These are phyloP conservation scores for Aspergillus eucalypticola DNA, from an alignment of 2,329 filamentous ascomycete genomes.

Conservation along the genomic window DNA sequence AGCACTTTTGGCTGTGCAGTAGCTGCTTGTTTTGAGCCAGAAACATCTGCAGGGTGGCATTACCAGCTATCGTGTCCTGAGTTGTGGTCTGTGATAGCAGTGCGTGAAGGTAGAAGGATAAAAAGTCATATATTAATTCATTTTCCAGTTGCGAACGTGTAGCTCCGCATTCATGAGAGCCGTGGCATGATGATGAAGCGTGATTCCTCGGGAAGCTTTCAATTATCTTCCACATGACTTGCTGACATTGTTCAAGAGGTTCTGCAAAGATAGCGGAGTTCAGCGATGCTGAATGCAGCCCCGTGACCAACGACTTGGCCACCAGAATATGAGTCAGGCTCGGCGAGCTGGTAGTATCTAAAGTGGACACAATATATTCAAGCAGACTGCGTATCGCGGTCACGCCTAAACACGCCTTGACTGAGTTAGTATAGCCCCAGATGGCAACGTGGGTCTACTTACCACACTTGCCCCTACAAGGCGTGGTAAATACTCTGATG, in stretches of 20 bases:
- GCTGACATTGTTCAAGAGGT: conserved; percentile 17
- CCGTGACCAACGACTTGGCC: conserved; percentile 25
- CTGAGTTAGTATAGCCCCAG: conserved; percentile 16
- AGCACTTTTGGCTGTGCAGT: conserved; percentile 13
- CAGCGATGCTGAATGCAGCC: conserved; percentile 22
- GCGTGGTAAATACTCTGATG: conserved; percentile 24
- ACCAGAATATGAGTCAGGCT: conserved; percentile 24
- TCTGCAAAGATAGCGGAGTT: conserved; percentile 12
- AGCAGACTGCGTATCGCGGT: conserved; percentile 25
- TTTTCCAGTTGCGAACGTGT: conserved; percentile 25
- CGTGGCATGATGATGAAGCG: conserved; percentile 22
- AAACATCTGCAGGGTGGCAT: conserved; percentile 23
- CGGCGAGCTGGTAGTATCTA: conserved; percentile 12
- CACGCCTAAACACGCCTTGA: conserved; percentile 23
- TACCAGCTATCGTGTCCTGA: conserved; percentile 6
- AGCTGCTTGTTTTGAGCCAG: conserved; percentile 13
- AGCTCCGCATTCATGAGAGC: conserved; percentile 21
- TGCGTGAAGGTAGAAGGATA: conserved; percentile 27
- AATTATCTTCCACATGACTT: conserved; percentile 20
- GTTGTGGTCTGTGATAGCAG: conserved; percentile 15
- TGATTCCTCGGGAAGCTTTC: conserved; percentile 24
- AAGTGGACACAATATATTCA: conserved; percentile 23
- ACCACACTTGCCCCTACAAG: conserved; percentile 44
- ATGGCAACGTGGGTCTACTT: conserved; percentile 17
- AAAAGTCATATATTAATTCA: conserved; percentile 26